Conservation (phyloP, 176 grass and related monocot genomes). For the Puya raimondii region DNA sequence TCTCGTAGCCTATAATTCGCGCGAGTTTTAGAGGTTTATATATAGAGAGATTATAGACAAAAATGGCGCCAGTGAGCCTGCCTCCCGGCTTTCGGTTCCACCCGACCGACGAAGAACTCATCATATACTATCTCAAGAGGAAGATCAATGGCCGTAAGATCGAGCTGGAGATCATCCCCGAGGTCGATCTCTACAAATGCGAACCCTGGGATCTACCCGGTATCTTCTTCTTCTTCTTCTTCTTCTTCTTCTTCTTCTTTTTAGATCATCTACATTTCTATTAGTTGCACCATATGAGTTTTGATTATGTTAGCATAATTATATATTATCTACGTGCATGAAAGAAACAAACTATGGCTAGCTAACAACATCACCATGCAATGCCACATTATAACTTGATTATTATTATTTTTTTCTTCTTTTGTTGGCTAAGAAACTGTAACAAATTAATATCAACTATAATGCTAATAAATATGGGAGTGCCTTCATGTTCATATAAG, state of each 20-base stretch:
- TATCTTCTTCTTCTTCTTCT: constrained; percentile 19
- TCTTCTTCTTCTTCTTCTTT: constrained; percentile 12
- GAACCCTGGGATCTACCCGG: constrained; percentile 92
- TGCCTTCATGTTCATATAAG: no score
- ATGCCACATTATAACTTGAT: no score
- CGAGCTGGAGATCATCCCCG: constrained; percentile 85
- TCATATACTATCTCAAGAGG: constrained; percentile 86
- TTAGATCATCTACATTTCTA: neutral
- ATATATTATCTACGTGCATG: no score
- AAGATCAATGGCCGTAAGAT: constrained; percentile 87
- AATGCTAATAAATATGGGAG: neutral
- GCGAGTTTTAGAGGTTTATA: no score
- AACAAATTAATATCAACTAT: no score
- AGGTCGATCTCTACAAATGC: constrained; percentile 98
- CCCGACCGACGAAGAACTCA: constrained; percentile 88
- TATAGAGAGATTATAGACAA: no score
- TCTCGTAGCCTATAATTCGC: no score
- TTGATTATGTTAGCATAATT: neutral
- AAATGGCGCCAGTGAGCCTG: constrained; percentile 73
- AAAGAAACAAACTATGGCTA: no score
- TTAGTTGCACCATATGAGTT: constrained; percentile 6
- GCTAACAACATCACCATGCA: no score
- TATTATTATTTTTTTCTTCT: no score
- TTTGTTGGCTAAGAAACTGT: no score
- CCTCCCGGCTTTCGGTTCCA: constrained; percentile 92